Evolutionary conservation across 2,329 filamentous ascomycete genomes (phyloP).

Genomic region (Alternaria atra): DNA sequence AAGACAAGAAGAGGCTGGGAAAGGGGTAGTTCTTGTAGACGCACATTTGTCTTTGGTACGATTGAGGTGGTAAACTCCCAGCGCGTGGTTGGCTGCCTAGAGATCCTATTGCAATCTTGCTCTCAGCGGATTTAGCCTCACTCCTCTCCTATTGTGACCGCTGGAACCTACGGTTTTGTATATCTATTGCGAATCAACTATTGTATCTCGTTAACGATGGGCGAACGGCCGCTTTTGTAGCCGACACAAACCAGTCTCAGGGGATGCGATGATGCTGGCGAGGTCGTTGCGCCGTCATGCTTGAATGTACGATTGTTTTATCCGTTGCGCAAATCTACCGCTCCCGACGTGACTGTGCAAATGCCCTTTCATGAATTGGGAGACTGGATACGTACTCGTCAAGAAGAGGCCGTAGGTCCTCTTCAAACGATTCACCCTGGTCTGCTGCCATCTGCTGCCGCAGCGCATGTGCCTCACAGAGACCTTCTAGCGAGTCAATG

Average conservation of each 20-base stretch:
- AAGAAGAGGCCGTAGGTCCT: slow-evolving; percentile 7
- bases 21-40: not conserved
- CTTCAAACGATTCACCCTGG: slow-evolving; percentile 12
- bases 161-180: not conserved
- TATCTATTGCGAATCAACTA: not conserved
- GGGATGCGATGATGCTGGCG: not conserved
- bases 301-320: not conserved
- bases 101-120: not conserved
- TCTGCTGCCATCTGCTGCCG: slow-evolving; percentile 14
- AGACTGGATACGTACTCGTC: slow-evolving; percentile 13
- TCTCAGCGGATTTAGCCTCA: not conserved
- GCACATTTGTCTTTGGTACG: not conserved
- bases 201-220: not conserved
- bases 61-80: not conserved
- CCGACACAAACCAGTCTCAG: not conserved
- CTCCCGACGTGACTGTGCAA: slow-evolving; percentile 10
- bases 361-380: slow-evolving; percentile 11
- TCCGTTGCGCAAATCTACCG: not conserved
- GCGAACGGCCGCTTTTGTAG: not conserved
- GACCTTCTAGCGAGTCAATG: slow-evolving; percentile 8
- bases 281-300: not conserved
- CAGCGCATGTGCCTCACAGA: slow-evolving; percentile 12
- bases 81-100: not conserved
- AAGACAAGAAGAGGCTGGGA: not conserved
- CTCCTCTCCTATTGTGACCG: not conserved